These are phyloP conservation scores for Nicotiana tomentosiformis DNA, from an alignment of 257 asterid species.

Conservation along the genomic window DNA sequence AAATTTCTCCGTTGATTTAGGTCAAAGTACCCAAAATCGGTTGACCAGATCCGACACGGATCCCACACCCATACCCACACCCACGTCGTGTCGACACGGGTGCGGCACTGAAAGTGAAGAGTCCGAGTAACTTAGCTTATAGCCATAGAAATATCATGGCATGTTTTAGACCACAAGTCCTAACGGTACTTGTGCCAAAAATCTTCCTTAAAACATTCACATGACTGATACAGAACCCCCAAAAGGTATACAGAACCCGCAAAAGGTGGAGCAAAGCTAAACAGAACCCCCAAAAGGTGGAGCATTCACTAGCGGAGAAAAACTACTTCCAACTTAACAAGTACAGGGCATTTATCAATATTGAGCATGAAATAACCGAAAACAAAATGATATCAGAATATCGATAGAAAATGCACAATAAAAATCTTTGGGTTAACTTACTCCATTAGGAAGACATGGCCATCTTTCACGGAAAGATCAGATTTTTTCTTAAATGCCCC, in stretches of 20 bases:
- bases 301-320: not conserved
- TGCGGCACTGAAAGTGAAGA: too few relatives aligned
- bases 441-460: conserved; percentile 97
- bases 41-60: too few relatives aligned
- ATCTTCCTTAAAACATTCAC: not conserved
- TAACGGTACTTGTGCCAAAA: too few relatives aligned
- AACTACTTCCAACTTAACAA: not conserved
- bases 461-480: conserved; percentile 96
- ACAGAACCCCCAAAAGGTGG: not conserved
- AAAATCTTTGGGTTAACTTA: conserved; percentile 36
- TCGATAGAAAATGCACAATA: not conserved
- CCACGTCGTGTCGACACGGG: too few relatives aligned
- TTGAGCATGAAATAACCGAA: not conserved
- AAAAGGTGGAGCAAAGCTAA: not conserved
- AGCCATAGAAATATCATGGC: not conserved
- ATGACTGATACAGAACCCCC: not conserved
- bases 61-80: too few relatives aligned
- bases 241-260: not conserved
- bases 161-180: not conserved
- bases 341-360: not conserved
- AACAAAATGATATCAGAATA: not conserved
- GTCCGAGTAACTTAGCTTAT: not conserved
- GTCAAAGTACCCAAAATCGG: too few relatives aligned
- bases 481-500: conserved; percentile 99
- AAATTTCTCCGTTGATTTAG: too few relatives aligned